These are phyloP conservation scores for Ganoderma boninense DNA, from an alignment of 1,284 basidiomycete genomes.

Conservation along the genomic window DNA sequence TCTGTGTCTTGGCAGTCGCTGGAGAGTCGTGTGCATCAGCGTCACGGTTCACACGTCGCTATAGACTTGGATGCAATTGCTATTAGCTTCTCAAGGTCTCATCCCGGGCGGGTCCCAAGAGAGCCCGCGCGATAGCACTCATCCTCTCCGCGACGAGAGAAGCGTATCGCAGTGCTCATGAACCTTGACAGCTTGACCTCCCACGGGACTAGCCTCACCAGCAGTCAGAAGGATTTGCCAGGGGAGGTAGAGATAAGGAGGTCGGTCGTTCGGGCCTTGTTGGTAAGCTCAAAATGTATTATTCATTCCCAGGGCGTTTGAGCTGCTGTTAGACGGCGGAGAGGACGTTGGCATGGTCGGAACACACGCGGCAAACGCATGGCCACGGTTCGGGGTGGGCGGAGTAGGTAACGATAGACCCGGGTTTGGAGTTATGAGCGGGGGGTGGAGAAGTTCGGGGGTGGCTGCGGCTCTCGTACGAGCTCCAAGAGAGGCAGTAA, in stretches of 20 bases:
- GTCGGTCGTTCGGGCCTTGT: slow-evolving; percentile 9
- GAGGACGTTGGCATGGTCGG: background rate
- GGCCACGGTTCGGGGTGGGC: too few species aligned
- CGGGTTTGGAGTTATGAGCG: background rate
- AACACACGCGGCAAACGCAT: background rate
- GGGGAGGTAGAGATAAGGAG: slow-evolving; percentile 11
- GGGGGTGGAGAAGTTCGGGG: background rate
- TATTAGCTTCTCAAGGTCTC: background rate
- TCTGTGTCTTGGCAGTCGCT: background rate
- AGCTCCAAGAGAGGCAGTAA: background rate
- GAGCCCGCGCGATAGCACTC: background rate
- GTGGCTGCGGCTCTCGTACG: background rate
- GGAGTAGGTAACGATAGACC: background rate
- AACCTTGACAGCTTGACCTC: background rate
- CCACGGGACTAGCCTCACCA: slow-evolving; percentile 1
- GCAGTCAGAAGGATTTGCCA: background rate
- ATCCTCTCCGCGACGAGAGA: background rate
- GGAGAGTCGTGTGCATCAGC: too few species aligned
- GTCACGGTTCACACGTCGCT: background rate
- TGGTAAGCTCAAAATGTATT: background rate
- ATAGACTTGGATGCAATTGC: background rate
- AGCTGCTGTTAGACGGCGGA: background rate
- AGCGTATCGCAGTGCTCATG: slow-evolving; percentile 3
- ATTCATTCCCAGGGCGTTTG: background rate
- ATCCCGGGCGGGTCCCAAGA: background rate